Evolutionary conservation across 2,329 filamentous ascomycete species (phyloP).

Genomic region (Aspergillus thermomutatus): DNA sequence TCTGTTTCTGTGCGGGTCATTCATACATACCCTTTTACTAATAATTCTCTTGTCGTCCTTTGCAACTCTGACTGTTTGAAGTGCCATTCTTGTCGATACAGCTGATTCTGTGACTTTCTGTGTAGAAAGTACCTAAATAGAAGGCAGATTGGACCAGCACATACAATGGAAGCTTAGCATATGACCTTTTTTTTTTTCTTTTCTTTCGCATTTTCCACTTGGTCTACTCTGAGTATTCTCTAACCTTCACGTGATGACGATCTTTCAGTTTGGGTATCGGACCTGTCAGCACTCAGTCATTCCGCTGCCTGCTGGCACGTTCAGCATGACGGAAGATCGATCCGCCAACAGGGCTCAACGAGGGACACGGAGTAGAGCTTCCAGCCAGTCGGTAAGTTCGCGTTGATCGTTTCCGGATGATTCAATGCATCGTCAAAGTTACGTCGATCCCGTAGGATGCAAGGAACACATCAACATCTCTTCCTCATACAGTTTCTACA

Average conservation of each 20-base stretch:
- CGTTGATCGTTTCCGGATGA: not conserved
- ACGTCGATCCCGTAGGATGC: not conserved
- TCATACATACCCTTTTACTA: conserved; percentile 31
- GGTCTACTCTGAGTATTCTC: not conserved
- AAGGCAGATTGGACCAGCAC: conserved; percentile 12
- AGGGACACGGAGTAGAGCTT: not conserved
- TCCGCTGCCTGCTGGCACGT: not conserved
- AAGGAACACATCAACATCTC: not conserved
- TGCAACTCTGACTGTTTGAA: conserved; percentile 15
- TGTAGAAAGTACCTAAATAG: conserved; percentile 18
- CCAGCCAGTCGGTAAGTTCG: not conserved
- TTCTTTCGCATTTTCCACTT: not conserved
- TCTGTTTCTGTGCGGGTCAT: conserved; percentile 36
- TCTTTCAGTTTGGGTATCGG: not conserved
- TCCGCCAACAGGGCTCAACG: not conserved
- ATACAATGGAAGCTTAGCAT: not conserved
- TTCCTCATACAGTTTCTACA: not conserved
- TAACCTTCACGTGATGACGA: not conserved
- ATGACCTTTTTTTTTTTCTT: not conserved
- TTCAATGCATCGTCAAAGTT: not conserved
- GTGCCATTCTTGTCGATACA: conserved; percentile 4
- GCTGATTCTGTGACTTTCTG: conserved; percentile 3
- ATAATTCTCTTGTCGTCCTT: conserved; percentile 20
- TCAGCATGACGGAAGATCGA: not conserved
- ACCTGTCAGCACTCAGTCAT: not conserved